Evolutionary conservation across 164 flowering plant species (phyloP).

Genomic region (Nymphaea thermarum): DNA sequence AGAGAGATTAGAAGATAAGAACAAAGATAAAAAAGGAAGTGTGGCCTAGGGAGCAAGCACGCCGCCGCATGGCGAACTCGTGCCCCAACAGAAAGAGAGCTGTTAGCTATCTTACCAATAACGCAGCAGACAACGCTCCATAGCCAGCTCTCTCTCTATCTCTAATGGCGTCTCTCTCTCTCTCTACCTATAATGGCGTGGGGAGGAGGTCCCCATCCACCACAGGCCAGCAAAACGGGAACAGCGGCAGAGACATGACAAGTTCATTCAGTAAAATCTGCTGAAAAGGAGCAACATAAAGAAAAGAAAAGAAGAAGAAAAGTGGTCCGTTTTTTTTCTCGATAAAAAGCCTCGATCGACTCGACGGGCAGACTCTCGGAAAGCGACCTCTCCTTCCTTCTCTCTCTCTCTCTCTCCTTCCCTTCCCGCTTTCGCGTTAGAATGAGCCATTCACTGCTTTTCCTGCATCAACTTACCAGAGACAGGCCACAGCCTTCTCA

Average conservation of each 20-base stretch:
- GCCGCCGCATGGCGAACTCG: neutral
- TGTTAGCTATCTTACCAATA: no score
- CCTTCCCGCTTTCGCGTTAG: no score
- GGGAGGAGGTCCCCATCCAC: neutral
- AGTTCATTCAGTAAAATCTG: neutral
- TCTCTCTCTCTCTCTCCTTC: neutral
- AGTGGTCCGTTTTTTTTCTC: neutral
- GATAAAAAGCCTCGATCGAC: neutral
- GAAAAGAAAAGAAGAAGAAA: neutral
- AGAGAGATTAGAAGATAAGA: neutral
- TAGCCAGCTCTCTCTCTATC: neutral
- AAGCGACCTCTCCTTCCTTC: neutral
- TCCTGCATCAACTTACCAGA: neutral
- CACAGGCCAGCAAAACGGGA: neutral
- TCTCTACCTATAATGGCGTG: neutral
- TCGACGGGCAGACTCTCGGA: neutral
- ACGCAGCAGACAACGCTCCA: no score
- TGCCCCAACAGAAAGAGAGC: neutral
- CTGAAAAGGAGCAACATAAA: neutral
- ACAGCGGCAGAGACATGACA: neutral
- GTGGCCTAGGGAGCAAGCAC: neutral
- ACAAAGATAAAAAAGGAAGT: neutral
- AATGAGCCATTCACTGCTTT: neutral
- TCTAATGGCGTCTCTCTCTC: neutral
- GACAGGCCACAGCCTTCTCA: neutral